Evolutionary conservation across 2,329 filamentous ascomycete species (phyloP).

Genomic region (Apiospora hydei): DNA sequence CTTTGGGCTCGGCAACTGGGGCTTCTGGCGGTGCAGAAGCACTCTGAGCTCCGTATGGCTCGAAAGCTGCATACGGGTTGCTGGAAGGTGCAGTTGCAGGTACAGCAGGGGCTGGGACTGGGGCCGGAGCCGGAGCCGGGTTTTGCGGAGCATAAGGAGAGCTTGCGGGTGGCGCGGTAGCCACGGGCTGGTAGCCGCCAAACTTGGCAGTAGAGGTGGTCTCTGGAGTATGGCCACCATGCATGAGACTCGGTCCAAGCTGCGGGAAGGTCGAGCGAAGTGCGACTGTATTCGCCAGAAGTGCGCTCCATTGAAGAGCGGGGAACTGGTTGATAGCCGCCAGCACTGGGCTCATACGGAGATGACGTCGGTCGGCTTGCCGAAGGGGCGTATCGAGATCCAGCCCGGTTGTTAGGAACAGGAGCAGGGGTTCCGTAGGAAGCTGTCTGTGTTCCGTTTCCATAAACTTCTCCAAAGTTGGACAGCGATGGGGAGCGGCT

Average conservation of each 20-base stretch:
- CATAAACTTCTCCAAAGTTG: slow-evolving; percentile 75
- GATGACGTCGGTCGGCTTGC: slow-evolving; percentile 40
- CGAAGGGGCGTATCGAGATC: slow-evolving; percentile 59
- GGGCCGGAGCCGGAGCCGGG: slow-evolving; percentile 12
- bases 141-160: slow-evolving; percentile 36
- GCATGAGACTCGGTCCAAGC: slow-evolving; percentile 47
- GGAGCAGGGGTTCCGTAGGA: slow-evolving; percentile 30
- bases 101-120: slow-evolving; percentile 29
- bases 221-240: slow-evolving; percentile 45
- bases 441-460: slow-evolving; percentile 44
- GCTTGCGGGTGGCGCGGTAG: slow-evolving; percentile 31
- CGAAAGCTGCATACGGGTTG: slow-evolving; percentile 39
- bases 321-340: slow-evolving; percentile 41
- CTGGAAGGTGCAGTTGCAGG: slow-evolving; percentile 31
- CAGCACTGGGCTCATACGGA: slow-evolving; percentile 46
- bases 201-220: slow-evolving; percentile 39
- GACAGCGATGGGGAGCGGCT: slow-evolving; percentile 76
- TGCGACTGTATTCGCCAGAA: slow-evolving; percentile 50
- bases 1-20: slow-evolving; percentile 6
- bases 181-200: slow-evolving; percentile 39
- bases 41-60: slow-evolving; percentile 35
- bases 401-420: slow-evolving; percentile 51
- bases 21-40: slow-evolving; percentile 26
- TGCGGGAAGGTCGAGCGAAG: slow-evolving; percentile 51
- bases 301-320: slow-evolving; percentile 54